phyloP scores from a whole-genome alignment of 2,329 filamentous ascomycete genomes.

The Lecanicillium sp. region DNA sequence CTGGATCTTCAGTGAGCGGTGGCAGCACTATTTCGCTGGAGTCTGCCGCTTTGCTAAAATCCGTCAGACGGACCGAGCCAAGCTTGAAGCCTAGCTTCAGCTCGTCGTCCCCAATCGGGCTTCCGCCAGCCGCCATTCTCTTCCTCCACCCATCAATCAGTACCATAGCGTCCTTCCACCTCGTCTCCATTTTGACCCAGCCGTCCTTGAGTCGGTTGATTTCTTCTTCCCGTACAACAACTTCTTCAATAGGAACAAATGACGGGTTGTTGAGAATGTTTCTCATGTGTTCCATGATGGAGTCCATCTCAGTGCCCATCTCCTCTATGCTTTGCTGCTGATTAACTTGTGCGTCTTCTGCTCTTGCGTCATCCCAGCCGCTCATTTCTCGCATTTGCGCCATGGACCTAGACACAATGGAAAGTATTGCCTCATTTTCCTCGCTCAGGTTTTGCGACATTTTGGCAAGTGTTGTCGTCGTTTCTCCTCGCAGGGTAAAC shows the following conservation, averaged over 20 bases:
- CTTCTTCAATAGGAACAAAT: constrained; percentile 91
- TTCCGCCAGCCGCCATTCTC: constrained; percentile 63
- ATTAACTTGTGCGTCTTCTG: constrained; percentile 21
- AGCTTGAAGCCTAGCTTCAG: constrained; percentile 59
- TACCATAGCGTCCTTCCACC: constrained; percentile 82
- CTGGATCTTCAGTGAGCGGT: background rate
- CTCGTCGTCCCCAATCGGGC: constrained; percentile 61
- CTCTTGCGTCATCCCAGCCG: constrained; percentile 37
- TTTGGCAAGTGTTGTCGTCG: constrained; percentile 82
- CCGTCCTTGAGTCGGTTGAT: constrained; percentile 75
- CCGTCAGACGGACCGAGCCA: constrained; percentile 47
- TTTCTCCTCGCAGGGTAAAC: constrained; percentile 74
- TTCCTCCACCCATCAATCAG: constrained; percentile 91
- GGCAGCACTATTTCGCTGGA: constrained; percentile 10
- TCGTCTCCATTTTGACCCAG: constrained; percentile 87
- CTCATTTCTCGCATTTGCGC: constrained; percentile 63
- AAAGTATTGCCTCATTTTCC: constrained; percentile 79
- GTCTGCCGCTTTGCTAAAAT: constrained; percentile 36
- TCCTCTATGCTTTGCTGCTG: constrained; percentile 46
- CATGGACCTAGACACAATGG: constrained; percentile 63
- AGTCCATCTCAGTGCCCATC: constrained; percentile 65
- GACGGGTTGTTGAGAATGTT: constrained; percentile 88
- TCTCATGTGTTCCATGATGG: constrained; percentile 71
- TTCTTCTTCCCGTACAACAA: constrained; percentile 85
- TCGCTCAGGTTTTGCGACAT: constrained; percentile 77